phyloP scores from a whole-genome alignment of 202 grass and related monocot species.

The Zizania palustris region DNA sequence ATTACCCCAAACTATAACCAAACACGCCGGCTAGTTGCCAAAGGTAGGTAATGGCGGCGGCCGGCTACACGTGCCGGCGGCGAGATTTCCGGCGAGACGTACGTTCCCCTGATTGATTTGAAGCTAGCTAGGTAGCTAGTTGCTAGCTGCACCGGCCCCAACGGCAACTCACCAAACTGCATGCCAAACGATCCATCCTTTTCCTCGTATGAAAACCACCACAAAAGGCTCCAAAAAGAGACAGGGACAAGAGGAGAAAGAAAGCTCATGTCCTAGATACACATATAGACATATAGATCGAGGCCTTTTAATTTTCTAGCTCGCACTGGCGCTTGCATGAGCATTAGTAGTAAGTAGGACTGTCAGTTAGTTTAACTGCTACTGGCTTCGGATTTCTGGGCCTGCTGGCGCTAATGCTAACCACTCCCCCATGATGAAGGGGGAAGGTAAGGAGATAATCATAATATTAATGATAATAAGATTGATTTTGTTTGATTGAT shows the following conservation, averaged over 20 bases:
- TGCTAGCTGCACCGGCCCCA: slow-evolving; percentile 43
- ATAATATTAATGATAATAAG: background rate
- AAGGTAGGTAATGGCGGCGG: background rate
- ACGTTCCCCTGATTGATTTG: background rate
- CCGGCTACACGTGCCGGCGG: slow-evolving; percentile 37
- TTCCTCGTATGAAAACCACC: slow-evolving; percentile 28
- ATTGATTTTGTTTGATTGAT: slow-evolving; percentile 24
- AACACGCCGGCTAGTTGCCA: background rate
- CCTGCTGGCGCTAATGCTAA: slow-evolving; percentile 35
- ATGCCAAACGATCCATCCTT: background rate
- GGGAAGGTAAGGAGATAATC: background rate
- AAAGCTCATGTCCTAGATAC: slow-evolving; percentile 28
- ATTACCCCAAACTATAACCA: no score
- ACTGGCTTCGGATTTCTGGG: slow-evolving; percentile 35
- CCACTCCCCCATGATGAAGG: slow-evolving; percentile 42
- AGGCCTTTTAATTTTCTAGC: background rate
- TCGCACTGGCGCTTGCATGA: slow-evolving; percentile 1
- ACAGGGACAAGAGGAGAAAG: slow-evolving; percentile 32
- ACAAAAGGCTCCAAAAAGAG: slow-evolving; percentile 38
- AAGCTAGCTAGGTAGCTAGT: background rate
- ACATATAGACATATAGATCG: background rate
- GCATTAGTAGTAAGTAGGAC: background rate
- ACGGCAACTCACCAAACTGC: slow-evolving; percentile 44
- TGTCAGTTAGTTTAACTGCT: background rate
- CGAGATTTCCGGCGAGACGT: slow-evolving; percentile 57